Evolutionary conservation across 495 filamentous ascomycete species (phyloP).

Genomic region (Penicillium desertorum): DNA sequence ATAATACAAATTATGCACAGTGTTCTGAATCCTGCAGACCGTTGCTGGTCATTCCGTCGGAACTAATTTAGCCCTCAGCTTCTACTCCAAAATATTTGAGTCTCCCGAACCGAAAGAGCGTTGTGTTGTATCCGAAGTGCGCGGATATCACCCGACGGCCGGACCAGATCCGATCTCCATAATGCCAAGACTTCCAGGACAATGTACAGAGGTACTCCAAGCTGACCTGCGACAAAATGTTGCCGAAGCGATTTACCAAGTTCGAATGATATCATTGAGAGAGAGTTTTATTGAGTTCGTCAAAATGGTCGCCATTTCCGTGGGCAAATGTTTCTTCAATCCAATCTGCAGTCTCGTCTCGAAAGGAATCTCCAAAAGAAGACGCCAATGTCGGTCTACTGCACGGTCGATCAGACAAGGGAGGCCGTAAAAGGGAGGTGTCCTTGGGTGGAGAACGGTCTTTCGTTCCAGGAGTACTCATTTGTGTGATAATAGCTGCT

Average conservation of each 20-base stretch:
- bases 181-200: neutral
- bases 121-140: conserved; percentile 24
- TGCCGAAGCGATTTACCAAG: neutral
- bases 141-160: conserved; percentile 33
- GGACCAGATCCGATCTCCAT: conserved; percentile 26
- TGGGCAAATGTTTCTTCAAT: conserved; percentile 38
- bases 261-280: conserved; percentile 13
- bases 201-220: neutral
- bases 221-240: neutral
- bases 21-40: neutral
- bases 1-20: neutral
- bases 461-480: neutral
- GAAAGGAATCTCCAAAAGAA: conserved; percentile 36
- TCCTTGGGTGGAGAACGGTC: neutral
- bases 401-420: conserved; percentile 6
- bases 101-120: conserved; percentile 13
- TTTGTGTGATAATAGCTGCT: conserved; percentile 9
- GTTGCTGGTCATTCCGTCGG: conserved; percentile 14
- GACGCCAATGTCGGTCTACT: conserved; percentile 1
- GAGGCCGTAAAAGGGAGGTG: conserved; percentile 1
- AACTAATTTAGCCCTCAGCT: neutral
- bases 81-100: neutral
- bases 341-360: conserved; percentile 42
- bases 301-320: conserved; percentile 33
- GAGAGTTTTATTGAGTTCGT: conserved; percentile 28